Conservation (phyloP, 768 basidiomycete species). For the Podaxis pistillaris region DNA sequence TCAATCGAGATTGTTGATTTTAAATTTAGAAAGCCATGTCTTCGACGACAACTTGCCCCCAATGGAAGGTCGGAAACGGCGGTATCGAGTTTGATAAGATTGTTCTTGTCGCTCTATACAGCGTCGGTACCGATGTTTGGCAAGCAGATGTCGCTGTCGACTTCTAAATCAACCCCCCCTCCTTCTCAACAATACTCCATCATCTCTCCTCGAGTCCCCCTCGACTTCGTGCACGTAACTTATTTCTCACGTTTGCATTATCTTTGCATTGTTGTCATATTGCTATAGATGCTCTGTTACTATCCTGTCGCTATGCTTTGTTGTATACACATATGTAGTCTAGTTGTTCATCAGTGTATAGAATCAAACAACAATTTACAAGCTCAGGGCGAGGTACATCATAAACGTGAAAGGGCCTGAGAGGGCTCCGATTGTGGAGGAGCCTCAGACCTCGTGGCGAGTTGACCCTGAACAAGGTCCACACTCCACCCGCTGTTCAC, state of each 20-base stretch:
- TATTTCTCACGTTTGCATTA: not conserved
- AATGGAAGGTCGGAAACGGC: constrained; percentile 33
- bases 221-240: not conserved
- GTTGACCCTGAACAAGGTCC: not conserved
- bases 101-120: constrained; percentile 40
- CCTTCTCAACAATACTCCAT: not conserved
- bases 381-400: not conserved
- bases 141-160: constrained; percentile 51
- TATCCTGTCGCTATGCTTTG: not conserved
- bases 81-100: constrained; percentile 43
- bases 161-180: not conserved
- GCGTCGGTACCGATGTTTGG: constrained; percentile 44
- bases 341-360: not conserved
- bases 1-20: not conserved
- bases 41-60: constrained; percentile 22
- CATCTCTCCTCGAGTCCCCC: not conserved
- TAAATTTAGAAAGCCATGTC: constrained; percentile 1
- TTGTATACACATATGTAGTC: not conserved
- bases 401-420: no score
- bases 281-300: not conserved
- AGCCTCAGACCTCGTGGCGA: not conserved
- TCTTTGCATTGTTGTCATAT: not conserved
- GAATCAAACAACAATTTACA: not conserved
- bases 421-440: not conserved
- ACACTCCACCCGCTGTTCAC: not conserved